Conservation (phyloP, 352 stramenopile species). For the Globisporangium orthogonon region DNA sequence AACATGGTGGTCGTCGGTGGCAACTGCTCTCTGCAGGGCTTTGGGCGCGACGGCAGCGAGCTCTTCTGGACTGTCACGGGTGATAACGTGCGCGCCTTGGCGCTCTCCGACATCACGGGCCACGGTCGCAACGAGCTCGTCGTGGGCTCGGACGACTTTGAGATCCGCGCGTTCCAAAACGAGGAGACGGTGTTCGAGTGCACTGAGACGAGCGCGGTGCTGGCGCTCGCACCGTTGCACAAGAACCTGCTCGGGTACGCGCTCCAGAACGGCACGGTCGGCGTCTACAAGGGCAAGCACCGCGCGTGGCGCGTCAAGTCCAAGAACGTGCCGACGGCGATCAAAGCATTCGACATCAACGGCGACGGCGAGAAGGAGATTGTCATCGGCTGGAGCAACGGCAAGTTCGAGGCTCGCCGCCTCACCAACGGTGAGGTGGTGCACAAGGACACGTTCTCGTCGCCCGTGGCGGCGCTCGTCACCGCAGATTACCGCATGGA, state of each 20-base stretch:
- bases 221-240: constrained; percentile 63
- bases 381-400: constrained; percentile 89
- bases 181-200: constrained; percentile 88
- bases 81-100: constrained; percentile 85
- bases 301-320: constrained; percentile 91
- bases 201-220: constrained; percentile 80
- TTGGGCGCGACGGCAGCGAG: constrained; percentile 71
- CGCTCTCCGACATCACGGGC: constrained; percentile 67
- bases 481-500: constrained; percentile 87
- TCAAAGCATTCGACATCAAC: constrained; percentile 88
- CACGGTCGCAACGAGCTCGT: constrained; percentile 72
- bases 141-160: constrained; percentile 89
- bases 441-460: constrained; percentile 70
- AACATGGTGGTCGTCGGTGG: constrained; percentile 87
- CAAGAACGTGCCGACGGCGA: constrained; percentile 78
- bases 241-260: constrained; percentile 82
- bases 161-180: constrained; percentile 84
- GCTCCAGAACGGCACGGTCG: constrained; percentile 89
- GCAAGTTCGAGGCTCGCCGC: constrained; percentile 77
- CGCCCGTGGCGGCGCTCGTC: constrained; percentile 62
- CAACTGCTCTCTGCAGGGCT: constrained; percentile 91
- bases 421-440: constrained; percentile 79
- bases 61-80: constrained; percentile 91
- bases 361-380: constrained; percentile 86
- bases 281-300: constrained; percentile 86